Conservation (phyloP, 169 alveolate species). For the Amoebophrya sp. region DNA sequence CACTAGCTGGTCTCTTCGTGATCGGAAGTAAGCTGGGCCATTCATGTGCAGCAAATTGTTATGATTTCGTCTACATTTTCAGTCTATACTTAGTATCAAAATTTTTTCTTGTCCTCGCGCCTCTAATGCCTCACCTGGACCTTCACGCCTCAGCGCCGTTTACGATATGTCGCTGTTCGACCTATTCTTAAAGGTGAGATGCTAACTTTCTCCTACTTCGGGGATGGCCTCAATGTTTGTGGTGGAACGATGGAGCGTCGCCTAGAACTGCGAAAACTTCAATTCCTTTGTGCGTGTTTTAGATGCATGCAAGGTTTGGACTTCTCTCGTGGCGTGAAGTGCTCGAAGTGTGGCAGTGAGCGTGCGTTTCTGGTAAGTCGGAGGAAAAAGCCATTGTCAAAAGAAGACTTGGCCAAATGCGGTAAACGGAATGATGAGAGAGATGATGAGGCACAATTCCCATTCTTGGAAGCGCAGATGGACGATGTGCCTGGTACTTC, state of each 20-base stretch:
- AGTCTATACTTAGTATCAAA: not conserved
- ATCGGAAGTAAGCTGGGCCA: too few species aligned
- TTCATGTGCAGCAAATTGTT: too few species aligned
- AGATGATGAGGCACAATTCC: not conserved
- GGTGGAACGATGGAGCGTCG: not conserved
- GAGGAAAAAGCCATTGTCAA: not conserved
- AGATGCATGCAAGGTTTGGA: not conserved
- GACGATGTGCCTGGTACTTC: not conserved
- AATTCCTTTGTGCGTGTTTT: not conserved
- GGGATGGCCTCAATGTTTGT: not conserved
- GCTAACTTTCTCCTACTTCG: not conserved
- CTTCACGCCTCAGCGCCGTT: not conserved
- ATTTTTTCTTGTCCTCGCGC: not conserved
- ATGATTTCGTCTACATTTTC: too few species aligned
- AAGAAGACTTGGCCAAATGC: not conserved
- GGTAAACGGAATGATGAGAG: not conserved
- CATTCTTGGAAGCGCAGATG: not conserved
- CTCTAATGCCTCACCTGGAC: not conserved
- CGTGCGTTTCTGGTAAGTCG: not conserved
- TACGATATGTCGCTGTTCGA: not conserved
- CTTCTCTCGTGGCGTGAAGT: not conserved
- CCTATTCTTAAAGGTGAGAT: not conserved
- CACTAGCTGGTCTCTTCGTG: not conserved
- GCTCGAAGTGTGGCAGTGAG: not conserved
- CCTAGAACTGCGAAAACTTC: not conserved